Base-by-base conservation (phyloP, 345 rosid genomes). In the Salix udensis region DNA sequence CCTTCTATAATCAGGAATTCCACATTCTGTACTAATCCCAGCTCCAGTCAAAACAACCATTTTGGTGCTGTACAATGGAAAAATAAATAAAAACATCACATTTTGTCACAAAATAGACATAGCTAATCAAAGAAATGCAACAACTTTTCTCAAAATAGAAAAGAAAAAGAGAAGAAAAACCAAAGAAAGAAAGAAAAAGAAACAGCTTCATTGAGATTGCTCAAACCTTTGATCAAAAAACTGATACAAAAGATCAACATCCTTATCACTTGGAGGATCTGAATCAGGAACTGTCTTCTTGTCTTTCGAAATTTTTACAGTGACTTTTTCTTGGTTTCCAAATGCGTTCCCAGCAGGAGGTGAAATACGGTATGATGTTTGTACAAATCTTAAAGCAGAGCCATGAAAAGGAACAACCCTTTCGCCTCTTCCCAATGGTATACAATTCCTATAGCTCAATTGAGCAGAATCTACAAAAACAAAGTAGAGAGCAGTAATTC, bases 1-100 rank as follows among this genome's bases (percentile, higher is more conserved):
- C 98, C 98, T 95, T 88, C 98, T 88, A 65, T 93, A 95, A 81
- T 95, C 98, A 71, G 98, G 98, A 83, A 95, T 95, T 62, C 98
- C 97, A 76, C 94, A 88, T 82, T 95, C 98, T 0, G 98, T 95
- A 72, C 97, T 95, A 37, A 95, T 79, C 75, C 97, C 98, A 75
- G 98, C 97, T 81, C 97, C 98, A 1, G 96, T 95, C 87, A 95
- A 72, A 58, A 92, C 89, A 75, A 88, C 74, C 28, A 95, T 93
- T 73, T 88, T 93, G 28, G 84, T 81, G 76, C 98, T 95, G 86
- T 76, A 83, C 6, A 2, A 64, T 10, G 74, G 16, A 62, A 23
- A 28, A 46, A 31, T 23, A 65, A 44, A 76, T 7, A 46, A 46
- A 46, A 12, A 15, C 18, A 46, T 46, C 52, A 46, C 18, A 46